Percentiles rank a stretch among this genome's conserved stretches.
These are phyloP conservation scores for Knoxia roxburghii DNA, from an alignment of 257 asterid species.

Conservation along the genomic window DNA sequence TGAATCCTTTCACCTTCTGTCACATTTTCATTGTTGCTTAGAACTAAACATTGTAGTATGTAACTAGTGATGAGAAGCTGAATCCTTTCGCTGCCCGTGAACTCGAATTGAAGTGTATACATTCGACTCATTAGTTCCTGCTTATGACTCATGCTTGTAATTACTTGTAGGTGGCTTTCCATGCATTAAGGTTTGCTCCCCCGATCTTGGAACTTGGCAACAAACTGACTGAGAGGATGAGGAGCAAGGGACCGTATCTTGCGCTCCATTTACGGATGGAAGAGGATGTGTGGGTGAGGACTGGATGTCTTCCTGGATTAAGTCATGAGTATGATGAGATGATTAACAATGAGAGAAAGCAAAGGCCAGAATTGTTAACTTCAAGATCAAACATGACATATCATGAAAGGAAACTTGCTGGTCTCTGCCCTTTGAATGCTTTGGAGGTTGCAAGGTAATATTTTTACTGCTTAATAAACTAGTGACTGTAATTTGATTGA, in stretches of 20 bases:
- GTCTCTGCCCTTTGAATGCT: slow-evolving; percentile 82
- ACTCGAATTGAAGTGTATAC: no score
- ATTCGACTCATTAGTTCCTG: neutral
- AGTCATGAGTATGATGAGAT: slow-evolving; percentile 51
- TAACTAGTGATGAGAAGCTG: no score
- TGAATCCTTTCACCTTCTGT: neutral
- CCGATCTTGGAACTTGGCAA: slow-evolving; percentile 58
- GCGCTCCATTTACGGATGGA: slow-evolving; percentile 96
- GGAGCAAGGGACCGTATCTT: slow-evolving; percentile 79
- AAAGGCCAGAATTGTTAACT: slow-evolving; percentile 60
- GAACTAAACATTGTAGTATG: no score
- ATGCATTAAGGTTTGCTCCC: slow-evolving; percentile 72
- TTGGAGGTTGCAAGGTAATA: slow-evolving; percentile 63
- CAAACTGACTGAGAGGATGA: slow-evolving; percentile 66
- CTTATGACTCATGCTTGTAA: slow-evolving; percentile 6
- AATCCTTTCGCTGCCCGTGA: no score
- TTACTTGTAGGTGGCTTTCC: slow-evolving; percentile 72
- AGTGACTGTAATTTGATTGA: neutral
- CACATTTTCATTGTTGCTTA: neutral
- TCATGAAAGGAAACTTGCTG: slow-evolving; percentile 73
- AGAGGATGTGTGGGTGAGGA: slow-evolving; percentile 94
- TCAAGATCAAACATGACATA: slow-evolving; percentile 84
- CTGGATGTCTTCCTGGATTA: slow-evolving; percentile 92
- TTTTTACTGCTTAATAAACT: neutral
- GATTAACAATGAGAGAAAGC: slow-evolving; percentile 63